Evolutionary conservation across 2,329 filamentous ascomycete species (phyloP), one percentile per base, ranked within the genome.

Genomic region (Diaporthe ampelina): DNA sequence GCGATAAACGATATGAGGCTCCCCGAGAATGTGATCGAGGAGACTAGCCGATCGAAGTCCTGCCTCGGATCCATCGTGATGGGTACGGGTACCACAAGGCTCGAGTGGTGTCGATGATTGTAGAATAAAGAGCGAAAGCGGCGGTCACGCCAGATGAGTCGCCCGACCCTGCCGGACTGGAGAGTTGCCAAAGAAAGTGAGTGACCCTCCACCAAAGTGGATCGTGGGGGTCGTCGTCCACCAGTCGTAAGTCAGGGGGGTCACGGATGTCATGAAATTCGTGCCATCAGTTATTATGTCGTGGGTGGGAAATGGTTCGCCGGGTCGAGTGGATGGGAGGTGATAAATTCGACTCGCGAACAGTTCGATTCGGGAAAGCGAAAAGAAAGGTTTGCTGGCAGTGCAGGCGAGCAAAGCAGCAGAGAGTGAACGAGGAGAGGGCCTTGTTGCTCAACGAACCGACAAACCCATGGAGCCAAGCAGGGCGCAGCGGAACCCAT

Each of bases 1-100:
- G 76, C 75, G 21, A 74, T 19, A 15, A 71, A 74, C 26, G 75
- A 77, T 17, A 77, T 32, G 45, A 77, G 61, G 43, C 76, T 77
- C 59, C 76, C 76, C 9, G 73, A 58, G 26, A 77, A 73, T 37
- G 75, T 76, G n/a, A 75, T 56, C 9, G 68, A 57, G 50, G 74
- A 67, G 58, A 76, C 59, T 8, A 73, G 71, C 48, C 37, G 11
- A 35, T 73, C 71, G 50, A 73, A 73, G 50, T 32, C 71, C 26
- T 54, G 50, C 37, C 35, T 67, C 19, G 59, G 59, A 43, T 73
- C 71, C 71, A 73, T 73, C 59, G 50, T 68, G 59, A 67, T 50
- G 45, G 21, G 63, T 67, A 67, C 29, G 13, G 29, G 45, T 52
- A 67, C 45, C 29, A 67, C 45, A 1, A 43, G n/a, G 13, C 29